Evolutionary conservation across 768 basidiomycete genomes (phyloP).

Genomic region (Naganishia vishniacii): DNA sequence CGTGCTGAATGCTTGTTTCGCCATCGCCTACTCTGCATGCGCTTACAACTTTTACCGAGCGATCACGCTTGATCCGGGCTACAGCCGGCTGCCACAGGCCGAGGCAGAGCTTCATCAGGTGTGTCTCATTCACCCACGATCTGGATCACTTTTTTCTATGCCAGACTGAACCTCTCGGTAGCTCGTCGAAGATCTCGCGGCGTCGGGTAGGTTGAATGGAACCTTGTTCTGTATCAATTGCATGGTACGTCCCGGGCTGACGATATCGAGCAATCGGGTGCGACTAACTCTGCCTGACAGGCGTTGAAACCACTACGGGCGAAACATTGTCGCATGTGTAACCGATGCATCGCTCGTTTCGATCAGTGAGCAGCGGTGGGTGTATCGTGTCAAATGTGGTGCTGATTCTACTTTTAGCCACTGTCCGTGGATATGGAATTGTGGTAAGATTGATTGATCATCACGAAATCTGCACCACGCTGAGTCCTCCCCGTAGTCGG

Average conservation of each 20-base stretch:
- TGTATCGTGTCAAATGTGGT: background rate
- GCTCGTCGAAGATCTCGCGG: conserved; percentile 86
- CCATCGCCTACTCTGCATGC: conserved; percentile 64
- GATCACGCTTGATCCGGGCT: conserved; percentile 81
- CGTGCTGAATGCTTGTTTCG: conserved; percentile 70
- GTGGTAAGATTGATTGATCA: conserved; percentile 57
- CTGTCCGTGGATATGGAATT: conserved; percentile 99
- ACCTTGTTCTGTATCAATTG: conserved; percentile 95
- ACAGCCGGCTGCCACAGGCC: conserved; percentile 69
- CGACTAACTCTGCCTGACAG: conserved; percentile 44
- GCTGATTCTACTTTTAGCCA: conserved; percentile 56
- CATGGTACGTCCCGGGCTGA: conserved; percentile 59
- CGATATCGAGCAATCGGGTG: background rate
- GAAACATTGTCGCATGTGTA: conserved; percentile 89
- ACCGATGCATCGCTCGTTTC: conserved; percentile 78
- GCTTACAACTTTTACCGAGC: conserved; percentile 86
- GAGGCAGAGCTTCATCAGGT: conserved; percentile 85
- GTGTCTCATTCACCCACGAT: conserved; percentile 46
- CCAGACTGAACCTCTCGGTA: too few relatives aligned
- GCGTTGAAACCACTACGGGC: conserved; percentile 85
- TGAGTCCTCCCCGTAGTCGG: conserved; percentile 60
- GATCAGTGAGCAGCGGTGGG: conserved; percentile 68
- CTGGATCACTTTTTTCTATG: too few relatives aligned
- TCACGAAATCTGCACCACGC: background rate
- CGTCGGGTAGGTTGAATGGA: conserved; percentile 80